Conservation (phyloP, 371 early-diverging fungal species). For the Rhizopus arrhizus region DNA sequence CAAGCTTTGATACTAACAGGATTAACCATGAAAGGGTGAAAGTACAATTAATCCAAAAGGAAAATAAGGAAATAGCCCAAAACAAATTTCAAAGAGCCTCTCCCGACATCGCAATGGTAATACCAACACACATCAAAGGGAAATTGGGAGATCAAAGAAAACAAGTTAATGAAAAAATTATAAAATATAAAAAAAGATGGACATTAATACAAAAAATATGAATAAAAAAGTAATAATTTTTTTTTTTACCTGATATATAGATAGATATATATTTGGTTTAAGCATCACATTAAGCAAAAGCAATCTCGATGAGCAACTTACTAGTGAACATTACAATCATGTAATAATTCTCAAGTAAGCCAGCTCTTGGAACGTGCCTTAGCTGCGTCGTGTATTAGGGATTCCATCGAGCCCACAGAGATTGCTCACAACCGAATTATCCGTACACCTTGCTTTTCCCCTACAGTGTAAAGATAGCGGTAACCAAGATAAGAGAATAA, state of each 20-base stretch:
- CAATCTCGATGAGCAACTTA: conserved; percentile 15
- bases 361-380: conserved; percentile 13
- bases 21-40: conserved; percentile 13
- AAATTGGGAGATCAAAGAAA: conserved; percentile 8
- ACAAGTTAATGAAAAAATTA: conserved; percentile 2
- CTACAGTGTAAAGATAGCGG: conserved; percentile 15
- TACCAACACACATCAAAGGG: conserved; percentile 4
- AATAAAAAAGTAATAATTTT: no score
- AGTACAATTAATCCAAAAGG: conserved; percentile 7
- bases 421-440: conserved; percentile 20
- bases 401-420: conserved; percentile 18
- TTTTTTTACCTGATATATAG: no score
- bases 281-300: neutral
- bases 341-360: conserved; percentile 15
- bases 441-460: conserved; percentile 16
- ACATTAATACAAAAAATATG: no score
- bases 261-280: conserved; percentile 1
- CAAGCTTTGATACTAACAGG: conserved; percentile 8
- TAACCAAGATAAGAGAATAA: conserved; percentile 15
- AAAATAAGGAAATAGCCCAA: conserved; percentile 7
- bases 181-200: conserved; percentile 13
- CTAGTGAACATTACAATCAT: conserved; percentile 14
- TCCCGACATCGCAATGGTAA: conserved; percentile 13
- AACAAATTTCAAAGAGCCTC: conserved; percentile 10
- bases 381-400: conserved; percentile 18